Evolutionary conservation across 345 rosid species (phyloP), one percentile per base, ranked within the genome.

Genomic region (Ricinus communis): DNA sequence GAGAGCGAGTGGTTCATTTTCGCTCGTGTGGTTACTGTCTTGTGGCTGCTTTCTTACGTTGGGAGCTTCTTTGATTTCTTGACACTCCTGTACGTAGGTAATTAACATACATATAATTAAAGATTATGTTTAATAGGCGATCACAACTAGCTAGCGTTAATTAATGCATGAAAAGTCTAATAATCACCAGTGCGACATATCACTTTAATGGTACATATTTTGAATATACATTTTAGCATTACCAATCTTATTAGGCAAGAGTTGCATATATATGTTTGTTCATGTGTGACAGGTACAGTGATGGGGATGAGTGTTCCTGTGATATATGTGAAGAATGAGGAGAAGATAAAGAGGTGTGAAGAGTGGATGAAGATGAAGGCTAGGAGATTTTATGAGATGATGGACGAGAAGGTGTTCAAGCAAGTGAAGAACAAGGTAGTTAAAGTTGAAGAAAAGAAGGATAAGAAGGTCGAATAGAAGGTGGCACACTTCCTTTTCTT

Each of bases 1-100:
- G 84, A 75, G 65, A 70, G 70, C 40, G 80, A 82, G 15, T 80
- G 83, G 87, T 70, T 73, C 22, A 55, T 75, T 0, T 82, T 84
- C 31, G 80, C 64, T 1, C 57, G 72, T 56, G 75, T 74, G 7
- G 50, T 79, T 36, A 78, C 65, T 11, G 81, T 76, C 3, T 31
- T 88, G 12, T 71, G 76, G 75, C 16, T 76, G 4, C 78, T 85
- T 0, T 69, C 88, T 12, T 74, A 69, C 22, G 66, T 78, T 5
- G 86, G 81, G 40, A 71, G 66, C 52, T 57, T 71, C 50, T 25
- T 66, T 22, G 84, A 78, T 70, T 71, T 80, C 8, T 68, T 74
- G 11, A 78, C 86, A 18, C 71, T 78, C 24, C 30, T 78, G 45
- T 69, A 56, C 74, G 5, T 69, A 67, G 81, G 85, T 81, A 80